A percentile compares a stretch with the other conserved stretches of the same genome.
phyloP scores from a whole-genome alignment of 441 rosid genomes.

The Corymbia citriodora region DNA sequence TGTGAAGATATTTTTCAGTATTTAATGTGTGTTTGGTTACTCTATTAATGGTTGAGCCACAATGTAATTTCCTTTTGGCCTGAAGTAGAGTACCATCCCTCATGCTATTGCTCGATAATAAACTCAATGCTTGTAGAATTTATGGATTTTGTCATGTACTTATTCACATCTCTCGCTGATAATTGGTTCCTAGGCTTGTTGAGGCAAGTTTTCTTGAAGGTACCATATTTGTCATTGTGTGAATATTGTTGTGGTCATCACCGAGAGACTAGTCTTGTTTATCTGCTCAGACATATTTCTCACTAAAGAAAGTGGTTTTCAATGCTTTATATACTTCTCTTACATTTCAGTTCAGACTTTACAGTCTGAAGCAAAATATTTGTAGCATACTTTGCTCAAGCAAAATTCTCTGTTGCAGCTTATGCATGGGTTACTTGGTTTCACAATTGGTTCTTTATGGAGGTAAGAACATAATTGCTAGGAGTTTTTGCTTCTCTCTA shows the following conservation, averaged over 20 bases:
- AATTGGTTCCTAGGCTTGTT: neutral
- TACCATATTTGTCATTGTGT: neutral
- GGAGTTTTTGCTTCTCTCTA: neutral
- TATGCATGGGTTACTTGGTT: conserved; percentile 78
- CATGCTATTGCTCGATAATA: neutral
- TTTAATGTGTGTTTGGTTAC: neutral
- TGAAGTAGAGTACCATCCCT: neutral
- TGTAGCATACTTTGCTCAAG: neutral
- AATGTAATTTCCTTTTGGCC: neutral
- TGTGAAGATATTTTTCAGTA: neutral
- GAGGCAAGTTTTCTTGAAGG: neutral
- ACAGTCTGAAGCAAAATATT: neutral
- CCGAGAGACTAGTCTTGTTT: neutral
- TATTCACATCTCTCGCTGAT: neutral
- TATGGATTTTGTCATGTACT: neutral
- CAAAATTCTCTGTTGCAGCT: conserved; percentile 40
- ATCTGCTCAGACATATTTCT: neutral
- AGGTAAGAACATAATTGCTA: conserved; percentile 34
- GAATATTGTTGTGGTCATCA: neutral
- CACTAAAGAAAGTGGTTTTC: neutral
- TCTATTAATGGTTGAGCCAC: neutral
- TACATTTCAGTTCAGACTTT: neutral
- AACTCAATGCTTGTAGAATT: neutral
- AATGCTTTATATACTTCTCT: neutral
- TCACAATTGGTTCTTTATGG: conserved; percentile 81